Evolutionary conservation across 257 asterid species (phyloP).

Genomic region (Solanum medicagineum): DNA sequence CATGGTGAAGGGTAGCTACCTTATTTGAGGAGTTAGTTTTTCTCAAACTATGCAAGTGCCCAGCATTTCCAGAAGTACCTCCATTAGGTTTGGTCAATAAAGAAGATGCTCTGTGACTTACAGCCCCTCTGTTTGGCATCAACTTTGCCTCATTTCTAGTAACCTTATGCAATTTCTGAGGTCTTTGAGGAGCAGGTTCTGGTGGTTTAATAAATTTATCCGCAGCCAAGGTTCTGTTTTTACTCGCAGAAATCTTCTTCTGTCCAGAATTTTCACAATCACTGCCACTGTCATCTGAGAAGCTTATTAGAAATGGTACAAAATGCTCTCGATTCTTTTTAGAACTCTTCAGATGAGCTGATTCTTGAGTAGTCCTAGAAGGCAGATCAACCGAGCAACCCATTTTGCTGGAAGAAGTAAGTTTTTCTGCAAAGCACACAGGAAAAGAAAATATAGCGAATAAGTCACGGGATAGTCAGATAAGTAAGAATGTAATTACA

Average conservation of each 20-base stretch:
- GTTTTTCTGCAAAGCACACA: neutral
- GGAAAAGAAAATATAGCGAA: neutral
- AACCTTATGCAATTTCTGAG: constrained; percentile 7
- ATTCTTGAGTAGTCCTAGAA: constrained; percentile 11
- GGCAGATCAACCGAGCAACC: constrained; percentile 4
- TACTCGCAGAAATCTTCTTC: neutral
- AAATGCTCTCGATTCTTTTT: constrained; percentile 28
- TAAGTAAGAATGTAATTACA: neutral
- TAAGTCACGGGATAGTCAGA: neutral
- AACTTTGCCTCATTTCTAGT: constrained; percentile 3
- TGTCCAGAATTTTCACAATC: constrained; percentile 23
- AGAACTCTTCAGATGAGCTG: constrained; percentile 8
- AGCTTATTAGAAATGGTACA: constrained; percentile 42
- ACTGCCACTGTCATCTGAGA: constrained; percentile 39
- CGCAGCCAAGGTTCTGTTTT: constrained; percentile 3
- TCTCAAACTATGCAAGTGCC: constrained; percentile 1
- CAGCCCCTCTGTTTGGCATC: constrained; percentile 1
- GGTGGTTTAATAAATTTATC: constrained; percentile 16
- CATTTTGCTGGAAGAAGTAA: constrained; percentile 6
- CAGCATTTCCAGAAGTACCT: constrained; percentile 9
- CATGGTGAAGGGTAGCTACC: constrained; percentile 5
- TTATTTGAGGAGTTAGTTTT: constrained; percentile 1
- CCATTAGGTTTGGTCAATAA: constrained; percentile 10
- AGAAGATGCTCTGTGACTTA: constrained; percentile 10
- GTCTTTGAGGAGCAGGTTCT: constrained; percentile 6